phyloP scores from a whole-genome alignment of 164 flowering plant genomes.

The Nymphaea colorata region DNA sequence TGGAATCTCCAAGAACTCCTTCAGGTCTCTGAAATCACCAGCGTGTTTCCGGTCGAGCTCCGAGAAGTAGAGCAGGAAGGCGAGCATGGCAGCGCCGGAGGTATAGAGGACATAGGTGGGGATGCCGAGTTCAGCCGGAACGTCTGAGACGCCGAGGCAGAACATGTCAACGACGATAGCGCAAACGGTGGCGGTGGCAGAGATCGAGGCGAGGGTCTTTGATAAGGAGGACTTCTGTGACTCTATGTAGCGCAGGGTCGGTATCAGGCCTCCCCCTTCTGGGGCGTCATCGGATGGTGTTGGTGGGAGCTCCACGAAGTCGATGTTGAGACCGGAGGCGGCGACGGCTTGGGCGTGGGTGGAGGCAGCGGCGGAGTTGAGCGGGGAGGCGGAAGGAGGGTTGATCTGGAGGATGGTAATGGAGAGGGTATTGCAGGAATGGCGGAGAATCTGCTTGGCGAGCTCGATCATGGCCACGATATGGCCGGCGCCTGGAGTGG shows the following conservation, averaged over 20 bases:
- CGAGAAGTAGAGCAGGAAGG: conserved; percentile 20
- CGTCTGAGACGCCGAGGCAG: conserved; percentile 13
- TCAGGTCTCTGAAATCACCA: conserved; percentile 13
- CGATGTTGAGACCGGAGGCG: no score
- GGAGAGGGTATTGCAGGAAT: conserved; percentile 23
- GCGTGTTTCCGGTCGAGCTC: conserved; percentile 10
- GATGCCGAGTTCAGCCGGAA: conserved; percentile 18
- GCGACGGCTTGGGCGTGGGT: neutral
- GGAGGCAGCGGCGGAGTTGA: conserved; percentile 1
- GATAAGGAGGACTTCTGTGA: conserved; percentile 7
- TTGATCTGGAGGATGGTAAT: conserved; percentile 22
- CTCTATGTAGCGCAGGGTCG: neutral
- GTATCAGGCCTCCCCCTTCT: neutral
- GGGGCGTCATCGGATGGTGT: no score
- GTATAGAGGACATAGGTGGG: conserved; percentile 32
- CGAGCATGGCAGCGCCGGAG: conserved; percentile 16
- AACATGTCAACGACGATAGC: conserved; percentile 36
- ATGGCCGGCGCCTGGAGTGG: conserved; percentile 25
- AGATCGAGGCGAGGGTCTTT: conserved; percentile 20
- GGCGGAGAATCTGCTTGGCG: conserved; percentile 23
- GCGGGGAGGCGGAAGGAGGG: conserved; percentile 16
- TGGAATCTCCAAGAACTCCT: conserved; percentile 16
- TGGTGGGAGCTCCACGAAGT: no score
- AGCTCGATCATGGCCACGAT: conserved; percentile 34
- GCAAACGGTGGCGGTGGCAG: conserved; percentile 9